Percentiles rank a stretch among this genome's conserved stretches.
Evolutionary conservation across 305 asterid species (phyloP).

Genomic region (Plantago coronopus): DNA sequence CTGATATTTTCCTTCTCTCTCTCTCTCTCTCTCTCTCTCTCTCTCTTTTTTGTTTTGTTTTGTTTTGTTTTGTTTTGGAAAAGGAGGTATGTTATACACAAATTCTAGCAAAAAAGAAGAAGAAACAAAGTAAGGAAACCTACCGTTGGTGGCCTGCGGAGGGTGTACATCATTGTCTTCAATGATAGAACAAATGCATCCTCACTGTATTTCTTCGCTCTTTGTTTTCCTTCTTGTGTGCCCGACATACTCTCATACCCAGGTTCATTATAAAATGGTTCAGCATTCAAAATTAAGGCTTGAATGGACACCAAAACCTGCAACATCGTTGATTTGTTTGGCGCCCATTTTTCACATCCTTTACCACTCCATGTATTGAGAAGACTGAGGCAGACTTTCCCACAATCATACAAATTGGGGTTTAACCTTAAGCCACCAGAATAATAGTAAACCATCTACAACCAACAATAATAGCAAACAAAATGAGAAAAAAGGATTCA

Average conservation of each 20-base stretch:
- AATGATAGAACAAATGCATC: slow-evolving; percentile 40
- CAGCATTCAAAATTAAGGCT: slow-evolving; percentile 47
- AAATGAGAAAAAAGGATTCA: neutral
- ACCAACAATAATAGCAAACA: neutral
- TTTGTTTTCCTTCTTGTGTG: slow-evolving; percentile 36
- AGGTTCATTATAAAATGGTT: slow-evolving; percentile 58
- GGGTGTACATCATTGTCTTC: slow-evolving; percentile 55
- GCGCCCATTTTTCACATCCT: slow-evolving; percentile 49
- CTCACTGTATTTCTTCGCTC: slow-evolving; percentile 41
- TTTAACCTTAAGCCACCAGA: slow-evolving; percentile 58
- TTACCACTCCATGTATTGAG: slow-evolving; percentile 59
- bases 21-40: no score
- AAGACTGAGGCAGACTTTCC: slow-evolving; percentile 62
- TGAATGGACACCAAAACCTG: slow-evolving; percentile 60
- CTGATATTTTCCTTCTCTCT: no score
- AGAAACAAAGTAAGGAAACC: neutral
- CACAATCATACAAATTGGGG: slow-evolving; percentile 58
- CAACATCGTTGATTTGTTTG: slow-evolving; percentile 52
- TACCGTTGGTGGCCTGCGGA: slow-evolving; percentile 63
- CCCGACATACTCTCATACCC: slow-evolving; percentile 32
- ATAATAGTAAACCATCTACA: slow-evolving; percentile 53
- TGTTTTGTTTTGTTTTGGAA: no score
- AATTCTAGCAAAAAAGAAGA: neutral
- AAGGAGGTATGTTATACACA: neutral
- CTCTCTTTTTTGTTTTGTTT: no score